phyloP scores from a whole-genome alignment of 352 stramenopile genomes.

The Pythium biforme region DNA sequence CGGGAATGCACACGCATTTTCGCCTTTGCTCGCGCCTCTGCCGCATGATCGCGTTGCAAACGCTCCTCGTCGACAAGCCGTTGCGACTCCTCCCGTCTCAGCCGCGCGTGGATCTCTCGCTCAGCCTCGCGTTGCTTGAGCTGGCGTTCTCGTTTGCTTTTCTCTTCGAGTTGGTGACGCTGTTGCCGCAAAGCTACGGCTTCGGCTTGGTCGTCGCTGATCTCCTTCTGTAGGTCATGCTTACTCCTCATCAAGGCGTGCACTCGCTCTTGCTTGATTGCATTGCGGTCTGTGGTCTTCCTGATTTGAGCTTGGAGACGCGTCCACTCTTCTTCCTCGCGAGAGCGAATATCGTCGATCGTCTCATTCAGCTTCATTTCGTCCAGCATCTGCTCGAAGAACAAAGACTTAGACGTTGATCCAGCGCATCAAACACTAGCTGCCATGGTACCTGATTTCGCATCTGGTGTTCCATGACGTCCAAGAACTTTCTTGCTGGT shows the following conservation, averaged over 20 bases:
- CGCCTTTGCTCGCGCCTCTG: conserved; percentile 45
- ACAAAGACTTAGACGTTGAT: neutral
- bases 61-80: conserved; percentile 56
- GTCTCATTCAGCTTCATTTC: conserved; percentile 17
- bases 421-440: neutral
- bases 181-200: conserved; percentile 32
- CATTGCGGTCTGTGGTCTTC: conserved; percentile 15
- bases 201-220: conserved; percentile 37
- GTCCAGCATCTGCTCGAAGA: conserved; percentile 13
- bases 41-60: conserved; percentile 38
- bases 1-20: conserved; percentile 39
- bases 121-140: conserved; percentile 54
- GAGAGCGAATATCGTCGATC: neutral
- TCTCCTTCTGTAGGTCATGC: conserved; percentile 24
- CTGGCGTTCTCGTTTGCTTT: conserved; percentile 36
- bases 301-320: conserved; percentile 21
- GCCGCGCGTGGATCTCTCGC: conserved; percentile 34
- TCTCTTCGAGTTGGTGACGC: conserved; percentile 45
- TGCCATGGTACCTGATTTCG: conserved; percentile 10
- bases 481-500: conserved; percentile 3
- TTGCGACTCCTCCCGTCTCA: conserved; percentile 50
- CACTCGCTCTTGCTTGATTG: conserved; percentile 16
- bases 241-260: conserved; percentile 4
- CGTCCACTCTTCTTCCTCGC: conserved; percentile 12
- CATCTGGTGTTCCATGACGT: conserved; percentile 18